A percentile compares a stretch with the other conserved stretches of the same genome.
Evolutionary conservation across 106 monocot species (phyloP).

Genomic region (Platanthera zijinensis): DNA sequence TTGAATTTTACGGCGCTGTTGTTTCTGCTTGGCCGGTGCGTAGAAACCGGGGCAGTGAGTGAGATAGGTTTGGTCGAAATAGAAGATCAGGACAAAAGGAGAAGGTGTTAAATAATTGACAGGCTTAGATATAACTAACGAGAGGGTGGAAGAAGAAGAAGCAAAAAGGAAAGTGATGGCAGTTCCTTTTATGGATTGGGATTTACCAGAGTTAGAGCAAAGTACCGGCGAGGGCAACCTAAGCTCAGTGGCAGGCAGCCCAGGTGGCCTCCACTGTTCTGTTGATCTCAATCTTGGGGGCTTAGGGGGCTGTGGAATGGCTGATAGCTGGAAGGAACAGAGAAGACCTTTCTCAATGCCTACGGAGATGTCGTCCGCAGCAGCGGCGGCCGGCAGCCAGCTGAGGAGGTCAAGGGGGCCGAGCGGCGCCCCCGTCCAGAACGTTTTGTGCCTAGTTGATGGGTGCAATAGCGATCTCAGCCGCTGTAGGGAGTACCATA

Average conservation of each 20-base stretch:
- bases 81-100: not conserved
- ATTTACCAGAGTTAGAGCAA: constrained; percentile 40
- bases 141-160: constrained; percentile 2
- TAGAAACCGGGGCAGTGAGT: not conserved
- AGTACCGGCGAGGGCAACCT: constrained; percentile 22
- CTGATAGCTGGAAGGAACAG: constrained; percentile 29
- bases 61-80: not conserved
- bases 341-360: not conserved
- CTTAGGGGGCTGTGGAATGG: constrained; percentile 21
- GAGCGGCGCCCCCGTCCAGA: constrained; percentile 19
- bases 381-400: constrained; percentile 10
- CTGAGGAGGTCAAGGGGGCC: constrained; percentile 22
- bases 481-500: constrained; percentile 41
- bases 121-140: not conserved
- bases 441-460: constrained; percentile 32
- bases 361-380: not conserved
- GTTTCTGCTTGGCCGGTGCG: not conserved
- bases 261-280: constrained; percentile 24
- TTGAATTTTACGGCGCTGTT: not conserved
- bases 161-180: constrained; percentile 1
- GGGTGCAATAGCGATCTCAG: constrained; percentile 51
- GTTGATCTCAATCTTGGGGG: constrained; percentile 43
- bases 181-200: constrained; percentile 57
- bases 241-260: constrained; percentile 10
- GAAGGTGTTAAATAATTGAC: not conserved